Conservation (phyloP, 306 rosid genomes). For the Quercus gilva region DNA sequence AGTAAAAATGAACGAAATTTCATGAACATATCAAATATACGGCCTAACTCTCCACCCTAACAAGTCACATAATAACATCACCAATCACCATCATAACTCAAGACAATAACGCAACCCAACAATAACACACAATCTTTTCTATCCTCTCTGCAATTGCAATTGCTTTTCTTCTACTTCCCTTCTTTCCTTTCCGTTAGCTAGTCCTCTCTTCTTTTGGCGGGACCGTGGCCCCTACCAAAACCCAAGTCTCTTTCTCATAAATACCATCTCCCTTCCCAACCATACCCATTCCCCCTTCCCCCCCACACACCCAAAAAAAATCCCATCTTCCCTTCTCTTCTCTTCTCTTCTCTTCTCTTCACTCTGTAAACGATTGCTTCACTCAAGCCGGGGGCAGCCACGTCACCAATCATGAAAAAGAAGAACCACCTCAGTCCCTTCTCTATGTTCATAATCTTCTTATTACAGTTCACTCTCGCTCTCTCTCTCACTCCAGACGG, state of each 20-base stretch:
- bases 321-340: background rate
- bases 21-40: no score
- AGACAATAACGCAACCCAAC: conserved; percentile 8
- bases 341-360: background rate
- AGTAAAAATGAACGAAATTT: background rate
- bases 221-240: conserved; percentile 49
- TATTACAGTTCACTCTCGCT: conserved; percentile 15
- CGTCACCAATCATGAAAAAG: conserved; percentile 11
- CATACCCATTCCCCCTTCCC: background rate
- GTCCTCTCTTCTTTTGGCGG: conserved; percentile 50
- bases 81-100: background rate
- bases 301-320: no score
- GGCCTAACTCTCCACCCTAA: no score
- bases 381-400: no score
- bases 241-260: conserved; percentile 33
- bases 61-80: background rate
- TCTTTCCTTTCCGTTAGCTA: conserved; percentile 28
- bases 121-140: background rate
- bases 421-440: background rate
- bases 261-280: conserved; percentile 21
- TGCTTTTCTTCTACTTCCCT: conserved; percentile 80
- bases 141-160: background rate
- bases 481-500: conserved; percentile 79
- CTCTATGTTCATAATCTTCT: background rate
- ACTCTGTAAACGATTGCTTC: no score